These are phyloP conservation scores for Blumeria hordei DNA, from an alignment of 2,329 filamentous ascomycete species.

Conservation along the genomic window DNA sequence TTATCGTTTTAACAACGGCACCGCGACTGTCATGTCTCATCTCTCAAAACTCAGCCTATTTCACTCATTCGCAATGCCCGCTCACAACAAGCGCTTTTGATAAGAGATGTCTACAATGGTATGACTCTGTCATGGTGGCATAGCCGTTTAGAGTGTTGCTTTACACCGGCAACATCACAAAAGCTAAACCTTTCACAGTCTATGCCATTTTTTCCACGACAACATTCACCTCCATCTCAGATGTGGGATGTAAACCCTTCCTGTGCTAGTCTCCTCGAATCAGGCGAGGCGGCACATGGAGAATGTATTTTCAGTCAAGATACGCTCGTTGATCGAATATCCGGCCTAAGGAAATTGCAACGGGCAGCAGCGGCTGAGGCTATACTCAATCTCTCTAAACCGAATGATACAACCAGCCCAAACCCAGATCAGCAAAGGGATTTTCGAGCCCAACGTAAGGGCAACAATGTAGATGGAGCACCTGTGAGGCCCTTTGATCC, in stretches of 20 bases:
- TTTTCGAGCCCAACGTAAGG: conserved; percentile 18
- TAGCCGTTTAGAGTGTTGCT: neutral
- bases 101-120: conserved; percentile 1
- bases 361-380: conserved; percentile 16
- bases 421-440: conserved; percentile 32
- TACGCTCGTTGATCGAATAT: conserved; percentile 31
- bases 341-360: conserved; percentile 33
- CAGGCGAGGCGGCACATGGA: conserved; percentile 14
- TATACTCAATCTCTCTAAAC: conserved; percentile 26
- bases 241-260: conserved; percentile 15
- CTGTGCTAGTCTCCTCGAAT: conserved; percentile 13
- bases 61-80: neutral
- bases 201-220: conserved; percentile 8
- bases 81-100: neutral
- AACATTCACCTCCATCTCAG: conserved; percentile 13
- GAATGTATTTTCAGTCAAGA: conserved; percentile 24
- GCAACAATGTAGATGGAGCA: conserved; percentile 8
- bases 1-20: neutral
- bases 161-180: conserved; percentile 3
- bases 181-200: conserved; percentile 4
- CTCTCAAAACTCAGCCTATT: neutral
- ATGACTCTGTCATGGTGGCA: neutral
- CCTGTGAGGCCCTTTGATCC: conserved; percentile 5
- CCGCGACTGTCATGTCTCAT: neutral
- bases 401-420: neutral